phyloP scores from a whole-genome alignment of 768 basidiomycete genomes.

The Leccinum imitatum region DNA sequence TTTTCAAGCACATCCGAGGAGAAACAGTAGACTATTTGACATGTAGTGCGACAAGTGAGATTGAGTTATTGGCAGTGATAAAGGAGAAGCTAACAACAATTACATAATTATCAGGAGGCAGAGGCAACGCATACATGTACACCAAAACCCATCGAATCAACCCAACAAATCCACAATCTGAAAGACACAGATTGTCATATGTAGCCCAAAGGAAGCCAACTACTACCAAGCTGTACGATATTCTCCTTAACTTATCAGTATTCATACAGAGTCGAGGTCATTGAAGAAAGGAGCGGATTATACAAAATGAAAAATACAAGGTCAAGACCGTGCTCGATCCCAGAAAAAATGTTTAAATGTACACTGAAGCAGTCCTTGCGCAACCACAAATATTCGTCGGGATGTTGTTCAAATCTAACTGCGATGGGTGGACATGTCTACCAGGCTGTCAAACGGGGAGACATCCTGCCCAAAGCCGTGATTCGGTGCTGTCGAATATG shows the following conservation, averaged over 20 bases:
- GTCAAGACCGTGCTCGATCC: neutral
- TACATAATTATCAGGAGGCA: too few relatives aligned
- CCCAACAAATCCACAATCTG: neutral
- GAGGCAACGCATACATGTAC: too few relatives aligned
- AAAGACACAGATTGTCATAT: neutral
- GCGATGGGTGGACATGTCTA: constrained; percentile 49
- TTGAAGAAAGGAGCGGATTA: neutral
- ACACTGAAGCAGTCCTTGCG: constrained; percentile 66
- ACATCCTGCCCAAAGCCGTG: constrained; percentile 39
- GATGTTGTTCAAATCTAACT: constrained; percentile 60
- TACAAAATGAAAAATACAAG: neutral
- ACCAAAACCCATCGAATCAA: neutral
- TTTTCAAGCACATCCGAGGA: too few relatives aligned
- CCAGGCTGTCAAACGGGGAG: constrained; percentile 67
- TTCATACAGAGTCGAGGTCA: constrained; percentile 1
- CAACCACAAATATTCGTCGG: constrained; percentile 61
- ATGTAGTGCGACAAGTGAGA: too few relatives aligned
- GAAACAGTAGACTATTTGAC: too few relatives aligned
- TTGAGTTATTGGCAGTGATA: too few relatives aligned
- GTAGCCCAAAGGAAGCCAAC: neutral
- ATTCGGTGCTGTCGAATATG: constrained; percentile 31
- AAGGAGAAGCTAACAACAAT: too few relatives aligned
- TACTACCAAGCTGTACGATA: neutral
- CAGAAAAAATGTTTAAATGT: constrained; percentile 33
- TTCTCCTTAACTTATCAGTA: constrained; percentile 2